Base-by-base conservation (phyloP, 2,329 filamentous ascomycete species). In the Hymenoscyphus linearis region DNA sequence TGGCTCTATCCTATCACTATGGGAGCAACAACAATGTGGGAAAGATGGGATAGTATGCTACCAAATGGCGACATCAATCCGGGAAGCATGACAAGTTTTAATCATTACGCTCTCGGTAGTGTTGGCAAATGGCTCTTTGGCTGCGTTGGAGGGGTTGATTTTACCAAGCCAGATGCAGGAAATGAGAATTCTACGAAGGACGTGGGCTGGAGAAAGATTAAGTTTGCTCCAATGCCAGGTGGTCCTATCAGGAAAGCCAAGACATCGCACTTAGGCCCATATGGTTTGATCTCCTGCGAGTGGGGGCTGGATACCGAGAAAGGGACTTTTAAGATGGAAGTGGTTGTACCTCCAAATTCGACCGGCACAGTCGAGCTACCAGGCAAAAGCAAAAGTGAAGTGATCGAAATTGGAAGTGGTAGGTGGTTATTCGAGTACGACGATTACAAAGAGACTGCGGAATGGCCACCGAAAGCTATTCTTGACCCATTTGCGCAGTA, bases 171-270 rank as follows among this genome's bases (percentile, higher is more conserved):
- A 4, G 27, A 57, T 18, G n/a, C 4, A 13, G 18, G 27, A 25
- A 2, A 22, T 44, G 18, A 27, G 25, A n/a, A 27, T 56, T 12
- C 14, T 31, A 7, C n/a, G 12, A 25, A 37, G 16, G 25, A 13
- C 64, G 68, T 5, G 52, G 74, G 73, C 2, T 75, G 73, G 73
- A 71, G 69, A 59, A 62, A 52, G 0, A 63, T 73, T 0, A 63
- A 61, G 3, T 69, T 76, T 16, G 64, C 64, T 4, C 73, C 73
- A 2, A 62, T 71, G 12, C 73, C 73, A 0, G 73, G 73, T 4
- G 73, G 72, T 5, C 66, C 65, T 4, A 59, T 75, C 16, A 70
- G 62, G 10, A 64, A 62, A 27, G 73, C 73, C 1, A 69, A 71
- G 52, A 69, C 67, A 2, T 66, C 47, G 16, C 71, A 71, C 65